A percentile compares a stretch with the other conserved stretches of the same genome.
Evolutionary conservation across 1,284 basidiomycete species (phyloP).

Genomic region (Vanrija humicola): DNA sequence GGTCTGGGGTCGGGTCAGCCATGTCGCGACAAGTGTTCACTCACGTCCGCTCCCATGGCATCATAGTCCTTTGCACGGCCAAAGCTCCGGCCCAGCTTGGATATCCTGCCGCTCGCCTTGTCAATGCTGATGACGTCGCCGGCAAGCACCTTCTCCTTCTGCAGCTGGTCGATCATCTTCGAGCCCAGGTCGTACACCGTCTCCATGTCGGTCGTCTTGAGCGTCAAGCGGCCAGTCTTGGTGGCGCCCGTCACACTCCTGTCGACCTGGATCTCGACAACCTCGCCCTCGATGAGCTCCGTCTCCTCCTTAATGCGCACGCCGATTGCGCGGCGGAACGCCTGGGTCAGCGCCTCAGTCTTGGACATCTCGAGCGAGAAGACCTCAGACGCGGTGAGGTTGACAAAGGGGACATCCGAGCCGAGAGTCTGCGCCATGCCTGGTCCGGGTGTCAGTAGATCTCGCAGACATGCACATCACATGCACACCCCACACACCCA

Average conservation of each 20-base stretch:
- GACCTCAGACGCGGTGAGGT: slow-evolving; percentile 94
- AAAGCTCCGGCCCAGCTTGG: slow-evolving; percentile 93
- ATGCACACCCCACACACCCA: slow-evolving; percentile 61
- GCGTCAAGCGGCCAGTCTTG: slow-evolving; percentile 94
- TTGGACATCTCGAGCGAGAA: slow-evolving; percentile 98
- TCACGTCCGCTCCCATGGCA: slow-evolving; percentile 94
- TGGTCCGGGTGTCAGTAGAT: slow-evolving; percentile 41
- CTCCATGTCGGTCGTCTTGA: slow-evolving; percentile 99
- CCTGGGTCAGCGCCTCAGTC: slow-evolving; percentile 95
- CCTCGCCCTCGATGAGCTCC: slow-evolving; percentile 95
- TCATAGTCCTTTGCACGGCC: slow-evolving; percentile 96
- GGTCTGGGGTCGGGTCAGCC: slow-evolving; percentile 57
- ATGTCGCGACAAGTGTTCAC: slow-evolving; percentile 39
- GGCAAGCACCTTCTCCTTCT: slow-evolving; percentile 94
- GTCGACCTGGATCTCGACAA: slow-evolving; percentile 98
- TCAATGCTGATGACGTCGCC: slow-evolving; percentile 96
- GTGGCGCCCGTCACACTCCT: slow-evolving; percentile 94
- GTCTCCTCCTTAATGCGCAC: slow-evolving; percentile 97
- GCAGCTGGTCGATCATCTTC: slow-evolving; percentile 97
- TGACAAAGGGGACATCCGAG: slow-evolving; percentile 91
- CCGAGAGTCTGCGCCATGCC: slow-evolving; percentile 96
- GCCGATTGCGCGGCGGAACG: slow-evolving; percentile 90
- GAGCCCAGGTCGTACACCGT: slow-evolving; percentile 97
- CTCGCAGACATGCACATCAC: too few species aligned
- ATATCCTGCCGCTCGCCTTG: slow-evolving; percentile 95